Base-by-base conservation (phyloP, 2,329 filamentous ascomycete species). In the Xylaria sp. region DNA sequence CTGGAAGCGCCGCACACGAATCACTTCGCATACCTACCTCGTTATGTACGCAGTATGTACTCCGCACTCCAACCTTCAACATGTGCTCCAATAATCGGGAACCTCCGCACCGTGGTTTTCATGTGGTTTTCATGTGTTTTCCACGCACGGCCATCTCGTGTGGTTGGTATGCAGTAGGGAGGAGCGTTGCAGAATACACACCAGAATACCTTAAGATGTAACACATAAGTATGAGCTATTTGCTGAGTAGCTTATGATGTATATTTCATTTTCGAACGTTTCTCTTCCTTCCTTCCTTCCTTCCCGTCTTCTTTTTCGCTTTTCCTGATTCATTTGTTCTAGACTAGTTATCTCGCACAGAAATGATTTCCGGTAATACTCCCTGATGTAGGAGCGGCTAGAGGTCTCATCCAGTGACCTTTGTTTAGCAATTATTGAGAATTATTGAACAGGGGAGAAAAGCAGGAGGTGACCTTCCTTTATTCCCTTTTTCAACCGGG, bases 51-150 rank as follows among this genome's bases (percentile, higher is more conserved):
- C 56, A 60, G 38, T 49, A 49, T 33, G 31, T 61, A 60, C 65
- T 65, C 65, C 61, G 58, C 67, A 69, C 59, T 58, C 58, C 61
- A 67, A 67, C 65, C n/a, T 60, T 56, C 25, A n/a, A 54, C 25
- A 13, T 38, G n/a, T 64, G 56, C 57, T 67, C 53, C 61, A 65
- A 64, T 29, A 7, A 42, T 36, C 44, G 55, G 50, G 47, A 61
- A 42, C n/a, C 38, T 63, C 54, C 47, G 29, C 47, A 33, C 27
- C 55, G n/a, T 49, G 39, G 39, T 20, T 10, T 13, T 36, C 13
- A 10, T 9, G 38, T 47, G 47, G 33, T 42, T 36, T 45, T 17
- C 42, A 42, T 56, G 44, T 10, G 42, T 42, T n/a, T 42, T 38
- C 9, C 36, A 55, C 50, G 36, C 49, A 51, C n/a, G 38, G 31